A percentile compares a stretch with the other conserved stretches of the same genome.
phyloP scores from a whole-genome alignment of 176 grass and related monocot genomes.

The Typha latifolia region DNA sequence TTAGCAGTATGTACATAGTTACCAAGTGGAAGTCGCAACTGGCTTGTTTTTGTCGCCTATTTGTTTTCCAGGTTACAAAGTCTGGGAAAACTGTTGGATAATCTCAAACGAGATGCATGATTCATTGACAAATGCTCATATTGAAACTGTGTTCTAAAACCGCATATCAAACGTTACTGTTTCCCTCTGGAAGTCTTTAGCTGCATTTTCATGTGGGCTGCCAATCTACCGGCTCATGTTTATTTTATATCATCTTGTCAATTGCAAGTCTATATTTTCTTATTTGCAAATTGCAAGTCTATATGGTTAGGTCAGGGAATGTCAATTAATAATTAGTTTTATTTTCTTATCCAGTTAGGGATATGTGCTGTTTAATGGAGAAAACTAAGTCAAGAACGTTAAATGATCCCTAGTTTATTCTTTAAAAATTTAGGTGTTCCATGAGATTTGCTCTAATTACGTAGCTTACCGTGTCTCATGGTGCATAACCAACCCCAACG shows the following conservation, averaged over 20 bases:
- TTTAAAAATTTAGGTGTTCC: not conserved
- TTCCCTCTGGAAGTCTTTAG: not conserved
- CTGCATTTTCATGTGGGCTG: not conserved
- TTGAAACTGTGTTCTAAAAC: not conserved
- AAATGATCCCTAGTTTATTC: not conserved
- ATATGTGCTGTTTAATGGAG: too few relatives aligned
- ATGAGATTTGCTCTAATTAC: not conserved
- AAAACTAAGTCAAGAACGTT: too few relatives aligned
- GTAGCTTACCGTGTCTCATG: not conserved
- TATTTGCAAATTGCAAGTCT: not conserved
- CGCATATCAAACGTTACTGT: not conserved
- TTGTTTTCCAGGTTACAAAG: not conserved
- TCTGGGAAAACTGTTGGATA: not conserved
- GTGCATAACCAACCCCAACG: not conserved
- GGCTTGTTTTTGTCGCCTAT: too few relatives aligned
- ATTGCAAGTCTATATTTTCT: not conserved
- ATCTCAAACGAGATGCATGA: not conserved
- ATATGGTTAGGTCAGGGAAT: not conserved
- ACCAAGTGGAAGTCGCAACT: too few relatives aligned
- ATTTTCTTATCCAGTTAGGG: too few relatives aligned
- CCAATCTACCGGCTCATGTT: not conserved
- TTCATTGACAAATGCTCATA: not conserved
- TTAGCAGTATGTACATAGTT: too few relatives aligned
- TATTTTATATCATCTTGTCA: not conserved
- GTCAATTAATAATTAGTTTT: too few relatives aligned